These are phyloP conservation scores for Nicotiana otophora DNA, from an alignment of 257 asterid species.

Conservation along the genomic window DNA sequence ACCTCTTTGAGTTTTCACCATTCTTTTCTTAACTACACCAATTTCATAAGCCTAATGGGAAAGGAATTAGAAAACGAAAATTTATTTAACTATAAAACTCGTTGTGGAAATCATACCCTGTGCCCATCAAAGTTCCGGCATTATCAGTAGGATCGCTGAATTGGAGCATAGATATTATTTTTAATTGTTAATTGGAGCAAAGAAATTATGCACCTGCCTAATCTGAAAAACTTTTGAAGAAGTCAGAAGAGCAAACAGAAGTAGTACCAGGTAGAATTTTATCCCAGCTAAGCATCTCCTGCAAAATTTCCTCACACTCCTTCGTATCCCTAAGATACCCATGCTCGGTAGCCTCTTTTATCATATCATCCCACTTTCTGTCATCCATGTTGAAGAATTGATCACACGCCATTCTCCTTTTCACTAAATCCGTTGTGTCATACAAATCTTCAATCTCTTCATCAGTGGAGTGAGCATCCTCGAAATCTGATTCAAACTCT, in stretches of 20 bases:
- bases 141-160: neutral
- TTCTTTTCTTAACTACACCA: neutral
- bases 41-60: neutral
- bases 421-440: slow-evolving; percentile 47
- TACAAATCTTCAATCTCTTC: slow-evolving; percentile 70
- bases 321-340: slow-evolving; percentile 61
- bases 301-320: slow-evolving; percentile 74
- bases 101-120: neutral
- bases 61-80: neutral
- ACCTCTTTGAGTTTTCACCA: neutral
- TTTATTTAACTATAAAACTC: neutral
- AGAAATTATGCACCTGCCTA: neutral
- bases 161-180: neutral
- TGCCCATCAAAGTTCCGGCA: neutral
- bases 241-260: slow-evolving; percentile 6
- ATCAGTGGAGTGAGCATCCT: slow-evolving; percentile 49
- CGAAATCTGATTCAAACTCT: slow-evolving; percentile 67
- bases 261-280: slow-evolving; percentile 77
- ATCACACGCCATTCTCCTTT: slow-evolving; percentile 42
- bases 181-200: neutral
- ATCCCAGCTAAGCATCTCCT: slow-evolving; percentile 85
- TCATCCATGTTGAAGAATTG: slow-evolving; percentile 62
- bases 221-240: neutral
- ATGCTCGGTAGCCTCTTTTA: slow-evolving; percentile 54
- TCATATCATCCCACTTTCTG: slow-evolving; percentile 74